phyloP scores from a whole-genome alignment of 352 stramenopile genomes.

The Globisporangium nodosum region DNA sequence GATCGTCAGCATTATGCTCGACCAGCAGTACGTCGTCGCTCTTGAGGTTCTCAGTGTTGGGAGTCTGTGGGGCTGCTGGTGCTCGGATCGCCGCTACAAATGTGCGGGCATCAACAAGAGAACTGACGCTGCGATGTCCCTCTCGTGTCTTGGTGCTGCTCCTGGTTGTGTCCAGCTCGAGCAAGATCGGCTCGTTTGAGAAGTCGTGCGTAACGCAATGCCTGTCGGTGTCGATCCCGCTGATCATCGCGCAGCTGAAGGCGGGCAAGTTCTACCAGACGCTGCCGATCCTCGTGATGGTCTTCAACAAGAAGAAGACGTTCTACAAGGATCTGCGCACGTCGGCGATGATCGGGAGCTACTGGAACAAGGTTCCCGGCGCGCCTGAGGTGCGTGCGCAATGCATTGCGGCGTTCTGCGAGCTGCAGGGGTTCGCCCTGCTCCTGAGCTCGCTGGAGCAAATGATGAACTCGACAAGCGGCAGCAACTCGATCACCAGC shows the following conservation, averaged over 20 bases:
- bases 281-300: constrained; percentile 68
- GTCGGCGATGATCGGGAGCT: constrained; percentile 86
- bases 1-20: constrained; percentile 88
- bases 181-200: constrained; percentile 83
- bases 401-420: constrained; percentile 79
- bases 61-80: neutral
- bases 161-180: constrained; percentile 38
- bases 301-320: constrained; percentile 88
- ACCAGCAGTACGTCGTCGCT: constrained; percentile 72
- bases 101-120: neutral
- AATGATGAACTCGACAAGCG: constrained; percentile 25
- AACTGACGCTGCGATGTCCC: neutral
- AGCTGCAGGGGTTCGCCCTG: constrained; percentile 73
- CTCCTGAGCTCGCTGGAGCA: constrained; percentile 70
- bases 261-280: constrained; percentile 52
- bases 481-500: neutral
- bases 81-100: neutral
- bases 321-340: constrained; percentile 87
- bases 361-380: constrained; percentile 85
- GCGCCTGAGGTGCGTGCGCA: constrained; percentile 78
- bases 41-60: neutral
- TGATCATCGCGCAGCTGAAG: constrained; percentile 76
- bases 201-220: constrained; percentile 84
- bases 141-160: neutral
- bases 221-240: constrained; percentile 50